phyloP scores from a whole-genome alignment of 2,329 filamentous ascomycete species.

The Aureobasidium sp. region DNA sequence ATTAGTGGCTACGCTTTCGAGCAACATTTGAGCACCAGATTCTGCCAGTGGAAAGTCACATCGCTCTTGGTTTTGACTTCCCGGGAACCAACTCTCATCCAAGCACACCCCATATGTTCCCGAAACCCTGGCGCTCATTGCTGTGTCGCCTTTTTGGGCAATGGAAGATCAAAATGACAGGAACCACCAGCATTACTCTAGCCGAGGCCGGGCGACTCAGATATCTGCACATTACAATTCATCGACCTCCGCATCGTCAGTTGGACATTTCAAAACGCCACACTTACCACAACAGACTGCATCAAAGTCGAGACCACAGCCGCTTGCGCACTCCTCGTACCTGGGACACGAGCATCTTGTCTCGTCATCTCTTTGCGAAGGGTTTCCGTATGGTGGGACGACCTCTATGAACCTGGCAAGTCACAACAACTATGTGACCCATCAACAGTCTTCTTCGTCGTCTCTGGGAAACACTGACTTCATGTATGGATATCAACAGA shows the following conservation, averaged over 20 bases:
- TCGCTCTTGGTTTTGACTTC: neutral
- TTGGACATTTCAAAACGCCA: neutral
- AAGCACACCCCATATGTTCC: neutral
- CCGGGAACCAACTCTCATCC: neutral
- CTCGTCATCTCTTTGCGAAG: neutral
- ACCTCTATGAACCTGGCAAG: neutral
- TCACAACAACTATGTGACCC: neutral
- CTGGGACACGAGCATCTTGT: neutral
- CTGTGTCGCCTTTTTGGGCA: neutral
- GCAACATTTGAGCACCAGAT: neutral
- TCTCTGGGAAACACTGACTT: neutral
- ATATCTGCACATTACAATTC: neutral
- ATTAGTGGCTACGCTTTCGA: neutral
- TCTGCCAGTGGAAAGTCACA: neutral
- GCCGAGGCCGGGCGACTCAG: neutral
- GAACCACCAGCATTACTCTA: neutral
- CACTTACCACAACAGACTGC: neutral
- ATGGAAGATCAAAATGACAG: slow-evolving; percentile 1
- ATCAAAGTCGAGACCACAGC: neutral
- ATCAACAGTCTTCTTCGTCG: neutral
- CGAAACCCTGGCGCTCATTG: neutral
- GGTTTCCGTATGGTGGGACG: neutral
- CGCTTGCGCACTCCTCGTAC: neutral
- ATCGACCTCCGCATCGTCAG: neutral
- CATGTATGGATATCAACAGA: neutral